Base-by-base conservation (phyloP, 805 yeast species). In the Kodamaea neixiangensis region DNA sequence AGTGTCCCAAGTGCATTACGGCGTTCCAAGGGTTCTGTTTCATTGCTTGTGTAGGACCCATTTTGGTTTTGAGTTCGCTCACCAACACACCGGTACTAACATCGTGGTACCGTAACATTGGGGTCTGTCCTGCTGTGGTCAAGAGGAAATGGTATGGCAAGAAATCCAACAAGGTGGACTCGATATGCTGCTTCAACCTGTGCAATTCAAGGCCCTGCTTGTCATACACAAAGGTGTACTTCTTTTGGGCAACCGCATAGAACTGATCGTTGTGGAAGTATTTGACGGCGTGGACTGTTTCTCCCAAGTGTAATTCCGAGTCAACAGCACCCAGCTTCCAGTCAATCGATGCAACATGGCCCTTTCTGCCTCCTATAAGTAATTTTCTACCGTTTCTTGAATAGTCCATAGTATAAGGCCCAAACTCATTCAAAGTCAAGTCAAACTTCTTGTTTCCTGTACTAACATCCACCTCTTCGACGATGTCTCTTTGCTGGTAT, bases 181-280 rank as follows among this genome's bases (percentile, higher is more conserved):
- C 98, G 22, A 90, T 76, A 66, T 94, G 99, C 64, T 89, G 94
- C 61, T 87, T 88, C 69, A 94, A 76, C 62, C 96, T 82, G 70
- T 94, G 99, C 53, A 94, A 72, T 76, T 94, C 99, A 48, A 86
- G 78, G 22, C 99, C 99, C 54, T 85, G 82, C 57, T 86, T 85
- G 68, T 94, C 97, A 67, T 94, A 94, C 34, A 94, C 88, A 66
- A 86, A 94, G 0, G 94, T 88, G 68, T 93, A 89, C 67, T 90
- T 92, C 71, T 91, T 92, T 71, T 94, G 99, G 1, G 99, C 98
- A 14, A 86, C 97, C 0, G 99, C 99, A 72, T 89, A 91, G 68
- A 76, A 91, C 68, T 91, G 97, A 64, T 92, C 96, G 63, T 87
- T 91, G 62, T 93, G 97, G 54, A 94, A 75, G 70, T 87, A 91